phyloP scores from a whole-genome alignment of 2,329 filamentous ascomycete species.

The Claviceps cyperi region DNA sequence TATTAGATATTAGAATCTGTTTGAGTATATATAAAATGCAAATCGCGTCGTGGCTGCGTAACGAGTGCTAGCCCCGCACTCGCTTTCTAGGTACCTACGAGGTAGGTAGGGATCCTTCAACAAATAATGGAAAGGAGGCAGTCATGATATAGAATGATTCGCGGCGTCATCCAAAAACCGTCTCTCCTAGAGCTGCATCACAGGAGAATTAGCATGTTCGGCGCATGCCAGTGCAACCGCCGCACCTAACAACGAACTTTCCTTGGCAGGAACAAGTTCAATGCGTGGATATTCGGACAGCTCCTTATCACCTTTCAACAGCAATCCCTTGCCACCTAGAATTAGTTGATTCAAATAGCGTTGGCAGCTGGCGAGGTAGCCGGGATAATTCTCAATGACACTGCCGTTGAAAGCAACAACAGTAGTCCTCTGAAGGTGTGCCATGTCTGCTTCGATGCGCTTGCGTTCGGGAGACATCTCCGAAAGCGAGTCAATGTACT shows the following conservation, averaged over 20 bases:
- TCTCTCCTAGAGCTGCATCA: neutral
- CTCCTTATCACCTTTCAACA: conserved; percentile 16
- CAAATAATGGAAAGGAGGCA: too few relatives aligned
- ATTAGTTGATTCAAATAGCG: conserved; percentile 46
- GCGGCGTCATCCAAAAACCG: neutral
- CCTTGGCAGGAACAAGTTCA: conserved; percentile 52
- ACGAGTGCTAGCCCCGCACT: too few relatives aligned
- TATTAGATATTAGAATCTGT: too few relatives aligned
- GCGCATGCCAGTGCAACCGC: conserved; percentile 50
- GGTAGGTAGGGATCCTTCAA: too few relatives aligned
- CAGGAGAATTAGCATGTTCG: conserved; percentile 7
- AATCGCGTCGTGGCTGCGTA: too few relatives aligned
- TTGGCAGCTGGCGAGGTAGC: conserved; percentile 49
- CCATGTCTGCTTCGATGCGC: conserved; percentile 36
- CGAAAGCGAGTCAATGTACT: conserved; percentile 18
- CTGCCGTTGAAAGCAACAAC: conserved; percentile 76
- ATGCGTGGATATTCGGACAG: conserved; percentile 30
- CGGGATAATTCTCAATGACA: conserved; percentile 65
- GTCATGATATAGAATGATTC: neutral
- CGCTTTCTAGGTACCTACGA: too few relatives aligned
- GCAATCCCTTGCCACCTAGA: conserved; percentile 14
- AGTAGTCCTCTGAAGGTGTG: conserved; percentile 32
- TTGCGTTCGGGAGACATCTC: conserved; percentile 20
- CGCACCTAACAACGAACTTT: conserved; percentile 62
- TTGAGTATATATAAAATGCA: too few relatives aligned